Conservation (phyloP, 2,329 filamentous ascomycete species). For the Arthroderma sp. region DNA sequence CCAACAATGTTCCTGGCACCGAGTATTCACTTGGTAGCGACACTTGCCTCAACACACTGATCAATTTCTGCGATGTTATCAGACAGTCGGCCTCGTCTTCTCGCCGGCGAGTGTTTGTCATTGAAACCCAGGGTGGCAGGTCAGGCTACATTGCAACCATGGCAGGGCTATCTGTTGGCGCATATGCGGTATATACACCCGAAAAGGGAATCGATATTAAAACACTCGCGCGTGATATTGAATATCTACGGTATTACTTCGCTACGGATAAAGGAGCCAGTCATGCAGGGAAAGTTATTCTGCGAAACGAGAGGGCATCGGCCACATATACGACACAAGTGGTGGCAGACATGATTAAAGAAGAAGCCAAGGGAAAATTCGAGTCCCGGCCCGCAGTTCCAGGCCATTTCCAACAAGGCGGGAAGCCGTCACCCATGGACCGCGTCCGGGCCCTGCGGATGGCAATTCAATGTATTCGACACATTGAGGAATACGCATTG, state of each 20-base stretch:
- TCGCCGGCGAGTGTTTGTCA: constrained; percentile 86
- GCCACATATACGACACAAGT: constrained; percentile 83
- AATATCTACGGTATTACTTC: constrained; percentile 77
- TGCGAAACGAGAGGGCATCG: constrained; percentile 93
- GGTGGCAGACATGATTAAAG: constrained; percentile 88
- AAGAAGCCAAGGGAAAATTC: constrained; percentile 83
- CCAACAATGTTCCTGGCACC: constrained; percentile 94
- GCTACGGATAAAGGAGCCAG: constrained; percentile 72
- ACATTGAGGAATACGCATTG: constrained; percentile 65
- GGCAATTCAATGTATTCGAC: constrained; percentile 86
- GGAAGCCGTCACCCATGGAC: constrained; percentile 89
- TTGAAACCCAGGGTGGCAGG: constrained; percentile 91
- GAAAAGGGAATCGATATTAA: constrained; percentile 91
- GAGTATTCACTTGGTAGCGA: constrained; percentile 96
- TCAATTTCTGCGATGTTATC: constrained; percentile 93
- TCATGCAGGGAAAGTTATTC: constrained; percentile 80
- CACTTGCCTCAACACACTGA: constrained; percentile 88
- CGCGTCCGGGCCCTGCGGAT: constrained; percentile 81
- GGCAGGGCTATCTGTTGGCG: constrained; percentile 81
- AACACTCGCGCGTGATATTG: constrained; percentile 84
- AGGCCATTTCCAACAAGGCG: constrained; percentile 88
- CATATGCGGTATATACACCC: constrained; percentile 86
- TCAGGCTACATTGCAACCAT: constrained; percentile 90
- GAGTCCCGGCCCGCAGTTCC: constrained; percentile 85
- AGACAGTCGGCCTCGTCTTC: constrained; percentile 93